Conservation (phyloP, 495 filamentous ascomycete genomes). For the Tuber microsphaerosporum region DNA sequence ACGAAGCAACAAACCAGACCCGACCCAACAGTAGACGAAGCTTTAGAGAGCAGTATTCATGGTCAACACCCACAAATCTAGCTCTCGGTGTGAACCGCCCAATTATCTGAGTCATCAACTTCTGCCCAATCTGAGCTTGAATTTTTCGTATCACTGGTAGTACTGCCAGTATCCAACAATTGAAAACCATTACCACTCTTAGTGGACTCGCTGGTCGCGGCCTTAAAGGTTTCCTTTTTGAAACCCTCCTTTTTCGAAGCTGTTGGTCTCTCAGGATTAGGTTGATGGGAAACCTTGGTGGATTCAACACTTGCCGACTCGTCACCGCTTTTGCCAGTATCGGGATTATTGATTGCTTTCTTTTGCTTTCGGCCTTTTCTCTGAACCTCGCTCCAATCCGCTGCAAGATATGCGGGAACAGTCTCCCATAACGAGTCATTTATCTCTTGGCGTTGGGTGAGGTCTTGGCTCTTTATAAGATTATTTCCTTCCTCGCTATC, state of each 20-base stretch:
- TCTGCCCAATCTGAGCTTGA: slow-evolving; percentile 38
- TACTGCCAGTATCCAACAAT: slow-evolving; percentile 25
- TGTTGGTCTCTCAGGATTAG: slow-evolving; percentile 11
- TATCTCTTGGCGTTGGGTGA: slow-evolving; percentile 41
- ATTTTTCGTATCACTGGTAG: slow-evolving; percentile 37
- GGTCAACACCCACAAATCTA: slow-evolving; percentile 11
- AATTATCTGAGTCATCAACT: slow-evolving; percentile 39
- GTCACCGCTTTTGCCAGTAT: slow-evolving; percentile 25
- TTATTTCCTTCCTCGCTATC: slow-evolving; percentile 36
- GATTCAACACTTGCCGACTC: slow-evolving; percentile 27
- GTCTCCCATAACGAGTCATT: slow-evolving; percentile 42
- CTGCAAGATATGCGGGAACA: slow-evolving; percentile 34
- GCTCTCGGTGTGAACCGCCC: slow-evolving; percentile 39
- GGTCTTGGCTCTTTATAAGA: slow-evolving; percentile 31
- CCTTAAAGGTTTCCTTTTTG: slow-evolving; percentile 16
- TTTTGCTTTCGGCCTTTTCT: slow-evolving; percentile 37
- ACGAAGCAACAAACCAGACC: not conserved
- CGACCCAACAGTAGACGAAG: slow-evolving; percentile 12
- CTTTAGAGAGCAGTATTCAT: slow-evolving; percentile 17
- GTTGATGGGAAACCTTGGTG: slow-evolving; percentile 9
- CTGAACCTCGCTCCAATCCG: slow-evolving; percentile 40
- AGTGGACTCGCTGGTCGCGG: not conserved
- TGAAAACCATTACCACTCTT: slow-evolving; percentile 27
- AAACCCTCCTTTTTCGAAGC: slow-evolving; percentile 21
- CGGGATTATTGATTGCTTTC: slow-evolving; percentile 27